Conservation (phyloP, 768 basidiomycete genomes). For the Leccinum fibrillosum region DNA sequence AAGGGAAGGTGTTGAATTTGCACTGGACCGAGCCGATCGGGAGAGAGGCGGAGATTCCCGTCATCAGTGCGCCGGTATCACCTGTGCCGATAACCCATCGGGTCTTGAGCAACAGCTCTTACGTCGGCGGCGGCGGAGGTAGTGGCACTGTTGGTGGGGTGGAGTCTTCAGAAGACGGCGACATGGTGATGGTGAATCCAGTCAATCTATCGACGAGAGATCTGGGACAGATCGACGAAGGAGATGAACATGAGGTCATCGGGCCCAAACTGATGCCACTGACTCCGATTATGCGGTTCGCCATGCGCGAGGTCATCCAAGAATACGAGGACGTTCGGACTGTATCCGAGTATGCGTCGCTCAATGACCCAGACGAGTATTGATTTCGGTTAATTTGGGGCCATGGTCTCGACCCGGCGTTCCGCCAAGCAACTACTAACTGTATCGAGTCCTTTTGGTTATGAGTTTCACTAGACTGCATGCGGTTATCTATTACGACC, state of each 20-base stretch:
- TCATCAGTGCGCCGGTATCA: slow-evolving; percentile 26
- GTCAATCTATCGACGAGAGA: slow-evolving; percentile 39
- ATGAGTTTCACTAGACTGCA: background rate
- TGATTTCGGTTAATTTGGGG: slow-evolving; percentile 25
- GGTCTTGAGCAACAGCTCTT: slow-evolving; percentile 28
- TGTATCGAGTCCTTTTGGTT: background rate
- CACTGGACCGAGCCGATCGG: slow-evolving; percentile 74
- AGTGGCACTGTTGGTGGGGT: slow-evolving; percentile 40
- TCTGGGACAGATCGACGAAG: slow-evolving; percentile 46
- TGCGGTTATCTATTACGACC: background rate
- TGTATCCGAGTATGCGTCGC: slow-evolving; percentile 74
- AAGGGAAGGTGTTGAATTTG: slow-evolving; percentile 69
- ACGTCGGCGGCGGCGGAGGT: slow-evolving; percentile 27
- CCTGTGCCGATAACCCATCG: slow-evolving; percentile 27
- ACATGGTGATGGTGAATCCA: slow-evolving; percentile 43
- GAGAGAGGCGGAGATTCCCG: slow-evolving; percentile 40
- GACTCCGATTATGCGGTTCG: slow-evolving; percentile 79
- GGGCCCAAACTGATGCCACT: slow-evolving; percentile 76
- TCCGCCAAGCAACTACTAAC: background rate
- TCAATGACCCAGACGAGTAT: slow-evolving; percentile 69
- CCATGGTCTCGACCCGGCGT: background rate
- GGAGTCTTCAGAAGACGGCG: slow-evolving; percentile 42
- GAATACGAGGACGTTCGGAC: slow-evolving; percentile 79
- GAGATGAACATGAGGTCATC: slow-evolving; percentile 53
- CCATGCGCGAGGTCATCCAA: slow-evolving; percentile 79